Base-by-base conservation (phyloP, 495 filamentous ascomycete genomes). In the Penicillium coffeae region DNA sequence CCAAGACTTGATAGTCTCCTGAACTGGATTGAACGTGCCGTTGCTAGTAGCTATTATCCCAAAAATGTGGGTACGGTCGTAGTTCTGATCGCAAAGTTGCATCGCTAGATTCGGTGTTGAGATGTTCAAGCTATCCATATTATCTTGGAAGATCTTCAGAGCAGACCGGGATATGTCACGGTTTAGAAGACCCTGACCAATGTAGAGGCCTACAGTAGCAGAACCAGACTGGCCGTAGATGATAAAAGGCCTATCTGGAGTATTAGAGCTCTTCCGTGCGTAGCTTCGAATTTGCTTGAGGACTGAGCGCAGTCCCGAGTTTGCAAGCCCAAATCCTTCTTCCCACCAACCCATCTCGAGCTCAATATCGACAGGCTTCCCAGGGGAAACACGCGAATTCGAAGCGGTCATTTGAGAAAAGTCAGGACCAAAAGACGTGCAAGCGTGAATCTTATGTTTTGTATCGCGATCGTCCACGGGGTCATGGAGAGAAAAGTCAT, bases 1-100 rank as follows among this genome's bases (percentile, higher is more conserved):
- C 69, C 69, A 72, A 7, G 56, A 53, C 21, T 53, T 42, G 42
- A 72, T 41, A 12, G 67, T 59, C 14, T 55, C 21, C 48, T 70
- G 67, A 13, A 70, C 50, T 37, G 55, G 33, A 32, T 49, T 45
- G 36, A 72, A 66, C 9, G 51, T 62, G 2, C 50, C 59, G 49
- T 66, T 62, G 54, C 62, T 61, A 15, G 60, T 42, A 7, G 57
- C 59, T 12, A 64, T 54, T 16, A 70, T 9, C 1, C 69, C 69
- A 43, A 72, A 68, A 20, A 58, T 55, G 54, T 65, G 68, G 5
- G 38, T 16, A 47, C 45, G 47, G 45, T 58, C 50, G 34, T 54
- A 59, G 38, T 49, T 22, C 1, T 53, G 47, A 14, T 48, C 52
- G 43, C 67, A 69, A 27, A 72, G 58, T 55, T 72, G 65, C 60